Evolutionary conservation across 116 monocot genomes (phyloP).

Genomic region (Posidonia oceanica): DNA sequence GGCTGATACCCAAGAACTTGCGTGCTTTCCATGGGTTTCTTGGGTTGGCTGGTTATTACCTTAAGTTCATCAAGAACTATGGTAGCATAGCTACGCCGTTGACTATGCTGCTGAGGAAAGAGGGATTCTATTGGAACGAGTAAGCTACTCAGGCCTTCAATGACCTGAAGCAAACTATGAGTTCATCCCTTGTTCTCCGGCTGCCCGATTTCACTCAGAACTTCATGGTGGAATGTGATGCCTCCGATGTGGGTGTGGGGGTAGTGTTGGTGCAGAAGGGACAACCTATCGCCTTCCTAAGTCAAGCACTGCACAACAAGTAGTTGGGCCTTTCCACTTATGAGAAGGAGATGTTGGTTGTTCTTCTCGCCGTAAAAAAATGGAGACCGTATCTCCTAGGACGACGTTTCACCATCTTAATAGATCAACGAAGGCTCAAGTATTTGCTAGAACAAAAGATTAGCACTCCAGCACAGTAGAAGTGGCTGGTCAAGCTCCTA

Average conservation of each 20-base stretch:
- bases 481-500: not conserved
- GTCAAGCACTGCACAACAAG: not conserved
- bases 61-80: not conserved
- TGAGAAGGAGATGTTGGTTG: not conserved
- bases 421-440: not conserved
- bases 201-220: not conserved
- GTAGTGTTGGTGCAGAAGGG: not conserved
- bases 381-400: not conserved
- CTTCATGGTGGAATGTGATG: not conserved
- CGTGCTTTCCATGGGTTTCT: not conserved
- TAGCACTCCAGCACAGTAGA: not conserved
- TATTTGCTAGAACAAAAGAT: not conserved
- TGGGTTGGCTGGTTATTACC: not conserved
- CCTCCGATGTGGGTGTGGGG: not conserved
- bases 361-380: not conserved
- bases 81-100: not conserved
- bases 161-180: not conserved
- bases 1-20: not conserved
- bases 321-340: not conserved
- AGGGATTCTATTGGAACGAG: not conserved
- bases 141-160: not conserved
- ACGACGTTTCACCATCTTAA: not conserved
- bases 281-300: not conserved
- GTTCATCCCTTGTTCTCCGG: not conserved
- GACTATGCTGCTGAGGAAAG: not conserved